Conservation (phyloP, 2,329 filamentous ascomycete species). For the Verruconis gallopava region DNA sequence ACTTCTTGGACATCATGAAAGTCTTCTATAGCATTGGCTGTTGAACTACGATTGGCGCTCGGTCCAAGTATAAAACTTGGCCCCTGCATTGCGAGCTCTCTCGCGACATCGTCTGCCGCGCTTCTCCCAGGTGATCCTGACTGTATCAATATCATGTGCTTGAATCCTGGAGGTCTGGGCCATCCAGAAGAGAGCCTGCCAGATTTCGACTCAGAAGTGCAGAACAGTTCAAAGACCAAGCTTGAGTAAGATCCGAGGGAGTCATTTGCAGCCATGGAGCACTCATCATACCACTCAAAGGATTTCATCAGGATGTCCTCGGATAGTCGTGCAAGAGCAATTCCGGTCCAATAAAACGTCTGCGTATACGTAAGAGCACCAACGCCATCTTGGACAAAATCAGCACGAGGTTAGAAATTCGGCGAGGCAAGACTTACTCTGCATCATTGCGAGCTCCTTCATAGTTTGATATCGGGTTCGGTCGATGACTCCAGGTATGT, state of each 20-base stretch:
- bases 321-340: constrained; percentile 3
- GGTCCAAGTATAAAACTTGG: neutral
- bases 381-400: neutral
- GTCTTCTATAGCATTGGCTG: constrained; percentile 3
- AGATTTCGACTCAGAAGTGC: neutral
- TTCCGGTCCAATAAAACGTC: constrained; percentile 3
- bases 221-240: constrained; percentile 7
- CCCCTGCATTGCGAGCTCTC: neutral
- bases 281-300: constrained; percentile 6
- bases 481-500: constrained; percentile 5
- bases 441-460: constrained; percentile 2
- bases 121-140: neutral
- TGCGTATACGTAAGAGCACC: constrained; percentile 2
- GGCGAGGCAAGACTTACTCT: constrained; percentile 2
- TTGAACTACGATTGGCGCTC: neutral
- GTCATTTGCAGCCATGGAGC: neutral
- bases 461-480: constrained; percentile 1
- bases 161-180: constrained; percentile 7
- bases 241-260: neutral
- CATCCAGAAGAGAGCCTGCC: neutral
- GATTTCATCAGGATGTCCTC: neutral
- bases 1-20: constrained; percentile 4
- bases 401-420: neutral
- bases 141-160: constrained; percentile 4
- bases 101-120: neutral